Base-by-base conservation (phyloP, 2,329 filamentous ascomycete genomes). In the Pseudocercospora crystallina region DNA sequence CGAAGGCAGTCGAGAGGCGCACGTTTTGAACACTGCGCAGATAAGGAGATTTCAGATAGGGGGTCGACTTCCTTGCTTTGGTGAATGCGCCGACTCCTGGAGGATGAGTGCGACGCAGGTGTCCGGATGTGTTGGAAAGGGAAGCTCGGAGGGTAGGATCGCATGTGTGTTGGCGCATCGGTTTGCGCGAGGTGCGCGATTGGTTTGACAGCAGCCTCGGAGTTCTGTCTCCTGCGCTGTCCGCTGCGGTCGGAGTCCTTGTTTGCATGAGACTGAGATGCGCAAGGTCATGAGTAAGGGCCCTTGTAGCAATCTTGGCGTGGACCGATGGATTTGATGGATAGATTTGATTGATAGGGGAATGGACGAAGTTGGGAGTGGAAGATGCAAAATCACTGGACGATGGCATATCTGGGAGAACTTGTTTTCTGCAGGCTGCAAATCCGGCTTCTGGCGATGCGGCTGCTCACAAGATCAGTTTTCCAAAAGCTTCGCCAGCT, bases 391-490 rank as follows among this genome's bases (percentile, higher is more conserved):
- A 10, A n/a, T 11, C 14, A 41, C 20, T 17, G 38, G 38, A 9
- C 14, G 38, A 26, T 41, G 38, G 8, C 15, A 14, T n/a, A n/a
- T n/a, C n/a, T n/a, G n/a, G n/a, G n/a, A n/a, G n/a, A n/a, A n/a
- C n/a, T n/a, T n/a, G n/a, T n/a, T n/a, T n/a, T n/a, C n/a, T n/a
- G n/a, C n/a, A n/a, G n/a, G n/a, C n/a, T n/a, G 37, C 37, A 20
- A 40, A 12, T 12, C 37, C 8, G n/a, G 17, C 12, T 40, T 8
- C 5, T 20, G 5, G 8, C 3, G 14, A 17, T 41, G 38, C 38
- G 38, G 13, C 2, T 41, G 17, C 30, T 40, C 37, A 40, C 37
- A 40, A 40, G 37, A 40, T 40, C 37, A 40, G 37, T 42, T 42
- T 29, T 30, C 38, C 38, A 17, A 29, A 26, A 13, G n/a, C 9